Conservation (phyloP, 2,329 filamentous ascomycete genomes). For the Paracorniculantispora psalliotae region DNA sequence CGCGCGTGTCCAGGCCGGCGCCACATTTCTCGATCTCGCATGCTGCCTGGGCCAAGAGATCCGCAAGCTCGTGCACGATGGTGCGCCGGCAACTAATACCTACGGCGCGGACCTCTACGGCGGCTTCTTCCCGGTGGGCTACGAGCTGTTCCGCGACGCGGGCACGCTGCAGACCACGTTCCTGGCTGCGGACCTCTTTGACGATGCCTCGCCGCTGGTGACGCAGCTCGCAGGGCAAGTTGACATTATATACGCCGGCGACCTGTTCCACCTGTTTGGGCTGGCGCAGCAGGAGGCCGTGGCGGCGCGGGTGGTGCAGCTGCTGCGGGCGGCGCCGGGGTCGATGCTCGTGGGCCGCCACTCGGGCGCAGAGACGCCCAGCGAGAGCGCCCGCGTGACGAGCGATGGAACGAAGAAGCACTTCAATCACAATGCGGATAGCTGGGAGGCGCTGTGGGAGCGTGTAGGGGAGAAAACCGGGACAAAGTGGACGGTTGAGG, state of each 20-base stretch:
- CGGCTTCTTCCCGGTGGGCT: constrained; percentile 21
- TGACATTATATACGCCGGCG: constrained; percentile 1
- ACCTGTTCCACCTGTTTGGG: not conserved
- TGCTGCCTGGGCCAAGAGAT: constrained; percentile 28
- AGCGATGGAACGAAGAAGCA: not conserved
- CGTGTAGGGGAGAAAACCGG: not conserved
- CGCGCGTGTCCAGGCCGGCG: constrained; percentile 10
- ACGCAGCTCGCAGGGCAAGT: not conserved
- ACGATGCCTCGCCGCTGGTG: not conserved
- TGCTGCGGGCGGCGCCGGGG: not conserved
- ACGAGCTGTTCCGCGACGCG: constrained; percentile 24
- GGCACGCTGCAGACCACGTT: constrained; percentile 19
- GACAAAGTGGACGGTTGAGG: not conserved
- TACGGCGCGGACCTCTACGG: constrained; percentile 21
- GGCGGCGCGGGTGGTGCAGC: not conserved
- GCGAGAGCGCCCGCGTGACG: too few relatives aligned
- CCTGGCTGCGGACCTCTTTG: constrained; percentile 18
- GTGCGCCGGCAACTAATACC: constrained; percentile 19
- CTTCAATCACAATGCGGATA: not conserved
- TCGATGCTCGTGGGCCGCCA: not conserved
- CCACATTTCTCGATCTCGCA: constrained; percentile 23
- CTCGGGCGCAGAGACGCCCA: not conserved
- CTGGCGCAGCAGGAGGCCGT: not conserved
- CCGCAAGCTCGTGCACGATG: constrained; percentile 22
- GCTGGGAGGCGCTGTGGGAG: not conserved